Conservation (phyloP, 208 protist genomes). For the Wallacemonas sp. region DNA sequence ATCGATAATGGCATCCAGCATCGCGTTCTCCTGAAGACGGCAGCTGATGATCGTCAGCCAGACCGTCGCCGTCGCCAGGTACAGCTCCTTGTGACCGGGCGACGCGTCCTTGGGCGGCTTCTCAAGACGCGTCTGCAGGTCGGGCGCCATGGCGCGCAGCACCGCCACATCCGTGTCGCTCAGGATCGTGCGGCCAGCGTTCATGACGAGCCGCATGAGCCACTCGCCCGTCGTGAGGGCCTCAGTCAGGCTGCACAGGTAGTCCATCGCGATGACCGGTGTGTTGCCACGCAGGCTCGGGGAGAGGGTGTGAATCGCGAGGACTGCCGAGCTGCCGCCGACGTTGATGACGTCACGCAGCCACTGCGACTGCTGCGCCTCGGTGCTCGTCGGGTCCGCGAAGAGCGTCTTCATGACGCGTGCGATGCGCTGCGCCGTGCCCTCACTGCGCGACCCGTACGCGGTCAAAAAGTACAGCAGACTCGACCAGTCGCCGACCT, state of each 20-base stretch:
- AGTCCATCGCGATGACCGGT: conserved; percentile 62
- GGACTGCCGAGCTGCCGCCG: conserved; percentile 66
- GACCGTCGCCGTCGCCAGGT: conserved; percentile 83
- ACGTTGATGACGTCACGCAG: conserved; percentile 55
- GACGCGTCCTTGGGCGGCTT: conserved; percentile 86
- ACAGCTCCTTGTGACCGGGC: conserved; percentile 79
- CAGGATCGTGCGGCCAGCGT: conserved; percentile 74
- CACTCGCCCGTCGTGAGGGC: conserved; percentile 54
- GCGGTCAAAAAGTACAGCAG: conserved; percentile 73
- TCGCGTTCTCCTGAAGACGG: conserved; percentile 76
- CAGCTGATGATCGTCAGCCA: conserved; percentile 91
- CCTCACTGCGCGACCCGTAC: conserved; percentile 61
- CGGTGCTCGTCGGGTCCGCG: conserved; percentile 35
- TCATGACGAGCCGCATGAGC: conserved; percentile 64
- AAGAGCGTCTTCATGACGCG: conserved; percentile 70
- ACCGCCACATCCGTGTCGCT: conserved; percentile 48
- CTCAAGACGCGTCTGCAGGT: conserved; percentile 70
- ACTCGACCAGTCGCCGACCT: conserved; percentile 73
- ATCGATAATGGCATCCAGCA: conserved; percentile 88
- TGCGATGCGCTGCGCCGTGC: conserved; percentile 59
- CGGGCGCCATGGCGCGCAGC: conserved; percentile 57
- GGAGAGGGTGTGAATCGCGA: conserved; percentile 63
- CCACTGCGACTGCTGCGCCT: conserved; percentile 61
- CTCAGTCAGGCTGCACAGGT: conserved; percentile 74
- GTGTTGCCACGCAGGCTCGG: conserved; percentile 49